Conservation (phyloP, 2,329 filamentous ascomycete genomes). For the Nemania bipapillata region DNA sequence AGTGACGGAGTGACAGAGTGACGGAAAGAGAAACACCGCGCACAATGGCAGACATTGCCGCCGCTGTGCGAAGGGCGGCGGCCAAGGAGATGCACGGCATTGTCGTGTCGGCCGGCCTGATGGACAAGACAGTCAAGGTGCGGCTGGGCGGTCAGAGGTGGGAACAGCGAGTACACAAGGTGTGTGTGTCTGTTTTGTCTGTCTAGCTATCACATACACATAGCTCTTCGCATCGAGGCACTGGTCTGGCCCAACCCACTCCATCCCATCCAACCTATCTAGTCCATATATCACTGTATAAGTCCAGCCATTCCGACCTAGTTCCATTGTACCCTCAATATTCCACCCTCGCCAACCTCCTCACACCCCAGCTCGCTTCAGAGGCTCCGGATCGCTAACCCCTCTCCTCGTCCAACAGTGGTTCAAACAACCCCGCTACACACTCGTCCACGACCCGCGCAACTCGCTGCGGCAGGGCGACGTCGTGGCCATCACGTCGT, state of each 20-base stretch:
- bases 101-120: slow-evolving; percentile 80
- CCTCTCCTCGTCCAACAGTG: slow-evolving; percentile 55
- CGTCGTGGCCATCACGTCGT: slow-evolving; percentile 75
- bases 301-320: no score
- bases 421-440: slow-evolving; percentile 71
- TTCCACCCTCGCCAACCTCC: neutral
- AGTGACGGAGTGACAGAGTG: no score
- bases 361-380: neutral
- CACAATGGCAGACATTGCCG: slow-evolving; percentile 37
- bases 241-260: neutral
- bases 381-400: neutral
- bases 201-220: slow-evolving; percentile 4
- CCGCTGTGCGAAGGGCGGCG: slow-evolving; percentile 56
- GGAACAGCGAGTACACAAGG: slow-evolving; percentile 79
- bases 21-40: neutral
- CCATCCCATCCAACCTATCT: neutral
- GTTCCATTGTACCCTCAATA: neutral
- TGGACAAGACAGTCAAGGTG: slow-evolving; percentile 83
- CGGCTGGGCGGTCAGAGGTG: slow-evolving; percentile 76
- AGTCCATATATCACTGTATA: neutral
- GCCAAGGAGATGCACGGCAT: slow-evolving; percentile 71
- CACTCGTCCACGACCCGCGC: slow-evolving; percentile 82
- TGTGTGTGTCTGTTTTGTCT: slow-evolving; percentile 50
- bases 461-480: slow-evolving; percentile 78
- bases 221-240: neutral